Evolutionary conservation across 2,329 filamentous ascomycete genomes (phyloP).

Genomic region (Cephalotrichum gorgonifer): DNA sequence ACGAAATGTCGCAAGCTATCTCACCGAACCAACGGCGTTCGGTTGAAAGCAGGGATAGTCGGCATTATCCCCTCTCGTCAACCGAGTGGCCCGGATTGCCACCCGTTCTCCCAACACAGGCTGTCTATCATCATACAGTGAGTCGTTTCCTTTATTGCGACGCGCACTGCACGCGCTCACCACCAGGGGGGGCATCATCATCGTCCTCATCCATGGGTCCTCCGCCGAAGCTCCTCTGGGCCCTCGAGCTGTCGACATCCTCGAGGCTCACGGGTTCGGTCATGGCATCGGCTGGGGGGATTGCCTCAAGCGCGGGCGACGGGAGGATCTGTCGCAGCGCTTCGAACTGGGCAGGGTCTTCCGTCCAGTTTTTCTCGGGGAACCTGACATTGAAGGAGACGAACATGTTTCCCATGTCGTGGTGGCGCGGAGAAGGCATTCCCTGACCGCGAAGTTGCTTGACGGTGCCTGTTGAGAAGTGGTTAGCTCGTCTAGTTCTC

Average conservation of each 20-base stretch:
- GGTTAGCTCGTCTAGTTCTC: not conserved
- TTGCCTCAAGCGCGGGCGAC: slow-evolving; percentile 47
- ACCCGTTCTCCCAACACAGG: not conserved
- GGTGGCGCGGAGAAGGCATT: slow-evolving; percentile 93
- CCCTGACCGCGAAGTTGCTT: slow-evolving; percentile 95
- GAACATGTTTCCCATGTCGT: slow-evolving; percentile 92
- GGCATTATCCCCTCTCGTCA: no score
- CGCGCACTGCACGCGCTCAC: slow-evolving; percentile 75
- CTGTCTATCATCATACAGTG: not conserved
- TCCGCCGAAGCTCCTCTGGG: slow-evolving; percentile 55
- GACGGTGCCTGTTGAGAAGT: slow-evolving; percentile 54
- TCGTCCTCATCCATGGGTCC: slow-evolving; percentile 57
- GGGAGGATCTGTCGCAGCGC: slow-evolving; percentile 80
- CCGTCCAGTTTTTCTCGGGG: slow-evolving; percentile 65
- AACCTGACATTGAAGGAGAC: slow-evolving; percentile 98
- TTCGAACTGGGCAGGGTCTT: slow-evolving; percentile 60
- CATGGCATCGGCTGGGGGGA: slow-evolving; percentile 77
- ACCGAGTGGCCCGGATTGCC: no score
- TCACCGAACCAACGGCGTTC: no score
- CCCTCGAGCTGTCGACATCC: slow-evolving; percentile 63
- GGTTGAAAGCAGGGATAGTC: no score
- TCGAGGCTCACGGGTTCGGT: slow-evolving; percentile 82
- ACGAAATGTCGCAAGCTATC: no score
- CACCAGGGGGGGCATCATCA: slow-evolving; percentile 64
- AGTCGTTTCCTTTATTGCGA: slow-evolving; percentile 54